Conservation (phyloP, 257 asterid genomes). For the Nyctanthes arbortristis region DNA sequence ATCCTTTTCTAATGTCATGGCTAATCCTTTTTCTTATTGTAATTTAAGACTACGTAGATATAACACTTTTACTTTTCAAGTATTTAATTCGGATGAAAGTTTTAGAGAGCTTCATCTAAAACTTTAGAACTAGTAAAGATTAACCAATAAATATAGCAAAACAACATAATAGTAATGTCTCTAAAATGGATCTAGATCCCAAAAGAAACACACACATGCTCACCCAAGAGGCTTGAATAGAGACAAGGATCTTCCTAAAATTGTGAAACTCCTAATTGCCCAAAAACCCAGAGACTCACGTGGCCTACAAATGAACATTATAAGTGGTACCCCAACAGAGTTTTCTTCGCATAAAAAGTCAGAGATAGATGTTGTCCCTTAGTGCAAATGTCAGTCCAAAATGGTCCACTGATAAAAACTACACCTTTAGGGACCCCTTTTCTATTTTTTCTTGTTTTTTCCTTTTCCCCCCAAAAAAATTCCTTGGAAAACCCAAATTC, state of each 20-base stretch:
- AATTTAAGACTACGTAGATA: not conserved
- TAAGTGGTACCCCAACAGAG: conserved; percentile 23
- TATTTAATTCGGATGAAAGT: not conserved
- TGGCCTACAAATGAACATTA: conserved; percentile 29
- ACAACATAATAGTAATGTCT: too few species aligned
- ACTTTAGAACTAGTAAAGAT: too few species aligned
- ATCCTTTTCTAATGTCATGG: not conserved
- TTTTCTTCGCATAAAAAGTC: conserved; percentile 18
- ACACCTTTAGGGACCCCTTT: conserved; percentile 19
- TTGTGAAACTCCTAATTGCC: conserved; percentile 33
- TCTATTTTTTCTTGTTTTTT: not conserved
- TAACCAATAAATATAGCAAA: too few species aligned
- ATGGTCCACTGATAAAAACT: conserved; percentile 33
- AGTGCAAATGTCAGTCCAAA: conserved; percentile 25
- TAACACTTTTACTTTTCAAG: not conserved
- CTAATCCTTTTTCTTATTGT: too few species aligned
- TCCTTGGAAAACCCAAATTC: conserved; percentile 33
- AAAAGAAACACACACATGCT: not conserved
- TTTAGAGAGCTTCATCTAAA: too few species aligned
- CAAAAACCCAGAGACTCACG: conserved; percentile 29
- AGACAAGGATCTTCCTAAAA: conserved; percentile 28
- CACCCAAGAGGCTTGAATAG: conserved; percentile 15
- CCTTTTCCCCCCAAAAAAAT: too few species aligned
- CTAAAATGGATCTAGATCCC: not conserved
- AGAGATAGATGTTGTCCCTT: conserved; percentile 26